These are phyloP conservation scores for Zygoascus hellenicus DNA, from an alignment of 1,139 yeast genomes.

Conservation along the genomic window DNA sequence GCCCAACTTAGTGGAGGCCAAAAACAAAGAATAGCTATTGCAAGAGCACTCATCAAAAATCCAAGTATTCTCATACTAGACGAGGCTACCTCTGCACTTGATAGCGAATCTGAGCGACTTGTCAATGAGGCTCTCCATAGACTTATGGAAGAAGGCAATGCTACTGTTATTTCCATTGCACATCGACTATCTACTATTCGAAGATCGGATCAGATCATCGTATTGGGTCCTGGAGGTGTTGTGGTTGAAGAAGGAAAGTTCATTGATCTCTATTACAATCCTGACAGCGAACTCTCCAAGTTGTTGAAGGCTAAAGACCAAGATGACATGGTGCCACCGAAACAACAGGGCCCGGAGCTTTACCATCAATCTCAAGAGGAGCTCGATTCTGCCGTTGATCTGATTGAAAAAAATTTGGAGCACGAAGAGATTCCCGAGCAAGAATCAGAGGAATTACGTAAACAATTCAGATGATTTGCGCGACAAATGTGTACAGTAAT, in stretches of 20 bases:
- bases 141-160: constrained; percentile 54
- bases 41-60: constrained; percentile 68
- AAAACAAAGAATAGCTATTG: constrained; percentile 77
- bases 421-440: constrained; percentile 18
- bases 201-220: constrained; percentile 76
- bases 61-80: constrained; percentile 70
- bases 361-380: constrained; percentile 8
- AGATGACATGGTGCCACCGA: constrained; percentile 25
- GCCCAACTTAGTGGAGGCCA: constrained; percentile 88
- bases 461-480: background rate
- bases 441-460: constrained; percentile 16
- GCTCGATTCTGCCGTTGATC: constrained; percentile 9
- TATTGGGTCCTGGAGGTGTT: constrained; percentile 65
- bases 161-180: constrained; percentile 88
- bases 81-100: constrained; percentile 81
- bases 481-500: too few species aligned
- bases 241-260: constrained; percentile 86
- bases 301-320: constrained; percentile 42
- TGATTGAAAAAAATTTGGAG: constrained; percentile 19
- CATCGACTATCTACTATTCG: constrained; percentile 86
- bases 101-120: constrained; percentile 78
- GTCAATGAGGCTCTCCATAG: constrained; percentile 60
- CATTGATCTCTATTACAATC: constrained; percentile 52
- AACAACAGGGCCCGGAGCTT: constrained; percentile 6
- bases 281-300: constrained; percentile 63